These are phyloP conservation scores for Teunomyces stri DNA, from an alignment of 805 yeast species.

Conservation along the genomic window DNA sequence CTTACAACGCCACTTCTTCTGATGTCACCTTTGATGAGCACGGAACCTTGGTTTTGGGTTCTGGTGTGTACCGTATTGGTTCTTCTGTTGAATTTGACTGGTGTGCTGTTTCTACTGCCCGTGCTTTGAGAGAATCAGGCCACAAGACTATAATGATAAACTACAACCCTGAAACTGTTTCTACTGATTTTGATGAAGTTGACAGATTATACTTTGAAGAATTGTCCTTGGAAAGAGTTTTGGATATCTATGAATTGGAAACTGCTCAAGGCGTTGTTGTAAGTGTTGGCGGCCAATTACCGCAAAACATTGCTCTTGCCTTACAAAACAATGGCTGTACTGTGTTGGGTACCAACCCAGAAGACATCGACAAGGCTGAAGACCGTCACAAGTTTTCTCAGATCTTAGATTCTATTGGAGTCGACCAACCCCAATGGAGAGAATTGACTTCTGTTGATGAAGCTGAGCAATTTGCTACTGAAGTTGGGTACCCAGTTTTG, in stretches of 20 bases:
- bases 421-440: constrained; percentile 98
- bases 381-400: constrained; percentile 97
- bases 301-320: constrained; percentile 91
- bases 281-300: constrained; percentile 96
- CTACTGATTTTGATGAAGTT: constrained; percentile 97
- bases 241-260: constrained; percentile 96
- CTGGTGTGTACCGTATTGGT: constrained; percentile 99
- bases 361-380: constrained; percentile 94
- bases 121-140: constrained; percentile 85
- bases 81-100: constrained; percentile 98
- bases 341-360: constrained; percentile 91
- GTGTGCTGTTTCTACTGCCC: constrained; percentile 98
- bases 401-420: constrained; percentile 85
- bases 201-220: constrained; percentile 97
- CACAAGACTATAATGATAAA: constrained; percentile 93
- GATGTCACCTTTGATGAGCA: constrained; percentile 85
- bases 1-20: constrained; percentile 85
- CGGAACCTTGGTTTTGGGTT: constrained; percentile 93
- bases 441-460: constrained; percentile 84
- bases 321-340: constrained; percentile 81
- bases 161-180: constrained; percentile 97
- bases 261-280: constrained; percentile 87
- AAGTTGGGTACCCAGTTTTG: constrained; percentile 91
- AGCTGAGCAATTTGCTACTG: constrained; percentile 80
- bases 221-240: constrained; percentile 89